Percentiles rank a stretch among this genome's conserved stretches.
Evolutionary conservation across 768 basidiomycete species (phyloP).

Genomic region (Mycena chlorophos): DNA sequence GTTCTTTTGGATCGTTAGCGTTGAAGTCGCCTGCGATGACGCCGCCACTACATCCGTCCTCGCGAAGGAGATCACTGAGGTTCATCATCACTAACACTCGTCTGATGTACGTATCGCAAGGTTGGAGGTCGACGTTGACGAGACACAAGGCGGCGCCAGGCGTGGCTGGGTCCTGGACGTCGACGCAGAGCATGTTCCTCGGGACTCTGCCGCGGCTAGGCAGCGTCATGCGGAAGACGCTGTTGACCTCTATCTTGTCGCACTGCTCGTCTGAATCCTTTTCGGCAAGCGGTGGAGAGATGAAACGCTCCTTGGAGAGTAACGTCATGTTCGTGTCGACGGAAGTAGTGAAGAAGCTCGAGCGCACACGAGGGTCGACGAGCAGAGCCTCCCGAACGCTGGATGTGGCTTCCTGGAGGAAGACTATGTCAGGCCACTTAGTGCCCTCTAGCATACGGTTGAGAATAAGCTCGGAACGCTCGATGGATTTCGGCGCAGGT

Average conservation of each 20-base stretch:
- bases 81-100: slow-evolving; percentile 29
- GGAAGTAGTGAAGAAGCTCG: slow-evolving; percentile 35
- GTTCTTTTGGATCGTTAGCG: slow-evolving; percentile 39
- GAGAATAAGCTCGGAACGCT: slow-evolving; percentile 38
- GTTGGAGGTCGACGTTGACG: slow-evolving; percentile 41
- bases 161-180: slow-evolving; percentile 31
- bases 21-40: slow-evolving; percentile 52
- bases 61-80: slow-evolving; percentile 38
- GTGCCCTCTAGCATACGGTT: slow-evolving; percentile 32
- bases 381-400: slow-evolving; percentile 35
- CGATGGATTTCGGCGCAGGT: slow-evolving; percentile 30
- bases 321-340: slow-evolving; percentile 41
- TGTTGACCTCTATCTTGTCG: slow-evolving; percentile 29
- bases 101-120: slow-evolving; percentile 6
- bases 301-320: slow-evolving; percentile 36
- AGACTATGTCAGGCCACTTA: slow-evolving; percentile 37
- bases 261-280: slow-evolving; percentile 26
- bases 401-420: slow-evolving; percentile 41
- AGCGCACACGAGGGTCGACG: slow-evolving; percentile 34
- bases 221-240: slow-evolving; percentile 32
- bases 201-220: slow-evolving; percentile 39
- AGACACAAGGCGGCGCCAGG: slow-evolving; percentile 31
- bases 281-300: slow-evolving; percentile 24
- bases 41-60: slow-evolving; percentile 41
- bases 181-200: slow-evolving; percentile 39